phyloP scores from a whole-genome alignment of 257 asterid species.

The Haberlea rhodopensis region DNA sequence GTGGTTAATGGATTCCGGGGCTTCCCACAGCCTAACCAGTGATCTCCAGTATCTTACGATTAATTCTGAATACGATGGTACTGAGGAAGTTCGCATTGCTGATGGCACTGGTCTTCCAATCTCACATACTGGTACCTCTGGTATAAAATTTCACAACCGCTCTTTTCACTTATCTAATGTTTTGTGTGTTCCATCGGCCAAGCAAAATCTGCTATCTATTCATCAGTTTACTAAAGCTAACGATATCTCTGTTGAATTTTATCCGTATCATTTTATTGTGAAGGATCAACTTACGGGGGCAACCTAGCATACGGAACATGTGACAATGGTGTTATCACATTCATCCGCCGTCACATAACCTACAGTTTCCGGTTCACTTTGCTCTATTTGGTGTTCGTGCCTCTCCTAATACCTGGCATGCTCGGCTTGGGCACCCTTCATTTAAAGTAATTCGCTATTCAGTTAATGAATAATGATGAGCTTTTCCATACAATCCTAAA shows the following conservation, averaged over 20 bases:
- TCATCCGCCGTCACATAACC: not conserved
- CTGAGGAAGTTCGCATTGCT: not conserved
- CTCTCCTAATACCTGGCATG: not conserved
- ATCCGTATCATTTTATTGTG: too few relatives aligned
- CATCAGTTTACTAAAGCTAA: too few relatives aligned
- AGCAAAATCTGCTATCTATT: too few relatives aligned
- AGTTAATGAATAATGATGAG: too few relatives aligned
- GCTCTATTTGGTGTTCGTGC: not conserved
- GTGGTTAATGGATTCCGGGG: not conserved
- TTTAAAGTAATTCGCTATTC: not conserved
- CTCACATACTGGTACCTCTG: not conserved
- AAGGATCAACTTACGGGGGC: too few relatives aligned
- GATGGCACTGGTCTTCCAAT: not conserved
- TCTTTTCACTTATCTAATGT: too few relatives aligned
- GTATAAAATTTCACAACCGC: not conserved
- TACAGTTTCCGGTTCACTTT: not conserved
- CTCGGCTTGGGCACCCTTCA: slow-evolving; percentile 7
- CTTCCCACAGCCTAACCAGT: not conserved
- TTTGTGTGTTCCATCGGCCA: too few relatives aligned
- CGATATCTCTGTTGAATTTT: too few relatives aligned
- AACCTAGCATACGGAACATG: not conserved
- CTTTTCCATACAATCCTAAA: too few relatives aligned
- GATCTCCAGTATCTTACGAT: not conserved
- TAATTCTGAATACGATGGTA: slow-evolving; percentile 10
- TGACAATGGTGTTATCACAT: not conserved